These are phyloP conservation scores for Vachellia pachyceras DNA, from an alignment of 306 rosid species.

Conservation along the genomic window DNA sequence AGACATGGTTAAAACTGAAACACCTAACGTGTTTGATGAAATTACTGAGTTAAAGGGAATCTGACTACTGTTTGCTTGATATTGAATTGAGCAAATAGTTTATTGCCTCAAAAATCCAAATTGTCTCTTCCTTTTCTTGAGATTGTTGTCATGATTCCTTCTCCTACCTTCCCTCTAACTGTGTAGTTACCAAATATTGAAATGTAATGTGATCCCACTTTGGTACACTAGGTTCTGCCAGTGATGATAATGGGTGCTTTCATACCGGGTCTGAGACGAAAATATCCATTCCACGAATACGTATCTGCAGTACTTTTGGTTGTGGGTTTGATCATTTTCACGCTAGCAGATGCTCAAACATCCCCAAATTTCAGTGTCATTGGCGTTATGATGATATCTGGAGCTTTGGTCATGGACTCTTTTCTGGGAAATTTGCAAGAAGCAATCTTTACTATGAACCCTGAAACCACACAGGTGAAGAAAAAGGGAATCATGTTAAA, in stretches of 20 bases:
- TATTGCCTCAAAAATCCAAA: not conserved
- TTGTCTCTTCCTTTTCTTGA: constrained; percentile 20
- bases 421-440: constrained; percentile 97
- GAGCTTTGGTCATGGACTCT: constrained; percentile 94
- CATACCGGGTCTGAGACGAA: constrained; percentile 92
- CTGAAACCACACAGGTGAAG: constrained; percentile 89
- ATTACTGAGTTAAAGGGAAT: not conserved
- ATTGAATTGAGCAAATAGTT: not conserved
- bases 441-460: constrained; percentile 97
- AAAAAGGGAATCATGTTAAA: not conserved
- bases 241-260: constrained; percentile 99
- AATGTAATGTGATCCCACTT: constrained; percentile 30
- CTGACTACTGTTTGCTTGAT: constrained; percentile 15
- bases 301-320: constrained; percentile 88
- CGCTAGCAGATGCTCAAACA: constrained; percentile 92
- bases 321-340: constrained; percentile 94
- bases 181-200: constrained; percentile 17
- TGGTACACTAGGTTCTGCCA: constrained; percentile 78
- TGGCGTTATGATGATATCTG: constrained; percentile 87
- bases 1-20: not conserved
- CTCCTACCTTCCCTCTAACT: not conserved
- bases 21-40: constrained; percentile 5
- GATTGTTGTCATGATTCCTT: not conserved
- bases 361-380: constrained; percentile 93
- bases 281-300: constrained; percentile 93